phyloP scores from a whole-genome alignment of 2,329 filamentous ascomycete species.

The Colletotrichum abscissum region DNA sequence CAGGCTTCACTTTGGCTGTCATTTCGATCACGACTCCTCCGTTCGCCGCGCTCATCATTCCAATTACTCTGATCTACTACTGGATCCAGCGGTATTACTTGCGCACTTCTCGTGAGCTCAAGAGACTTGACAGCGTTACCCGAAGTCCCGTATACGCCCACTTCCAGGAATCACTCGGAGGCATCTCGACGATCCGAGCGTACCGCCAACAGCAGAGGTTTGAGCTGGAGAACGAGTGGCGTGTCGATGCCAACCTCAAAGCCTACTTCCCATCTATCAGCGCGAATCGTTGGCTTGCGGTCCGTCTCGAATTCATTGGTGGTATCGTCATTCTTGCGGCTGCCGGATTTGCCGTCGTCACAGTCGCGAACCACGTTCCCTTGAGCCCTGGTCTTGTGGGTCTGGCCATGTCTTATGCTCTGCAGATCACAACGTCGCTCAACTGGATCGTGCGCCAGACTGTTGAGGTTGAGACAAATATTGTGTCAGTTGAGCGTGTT shows the following conservation, averaged over 20 bases:
- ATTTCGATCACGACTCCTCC: constrained; percentile 85
- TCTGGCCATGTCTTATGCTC: constrained; percentile 94
- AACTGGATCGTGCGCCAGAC: constrained; percentile 99
- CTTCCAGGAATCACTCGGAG: constrained; percentile 96
- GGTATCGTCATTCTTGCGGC: constrained; percentile 91
- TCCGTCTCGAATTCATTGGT: constrained; percentile 94
- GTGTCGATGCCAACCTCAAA: constrained; percentile 91
- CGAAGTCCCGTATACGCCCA: constrained; percentile 97
- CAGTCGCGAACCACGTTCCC: constrained; percentile 75
- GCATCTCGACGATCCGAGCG: constrained; percentile 93
- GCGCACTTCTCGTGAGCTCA: constrained; percentile 93
- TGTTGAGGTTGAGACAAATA: constrained; percentile 99
- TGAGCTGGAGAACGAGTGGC: constrained; percentile 94
- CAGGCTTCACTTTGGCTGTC: constrained; percentile 85
- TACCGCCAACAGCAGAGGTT: constrained; percentile 92
- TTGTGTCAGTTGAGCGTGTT: constrained; percentile 97
- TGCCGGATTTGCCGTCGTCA: constrained; percentile 83
- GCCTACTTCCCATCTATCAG: constrained; percentile 97
- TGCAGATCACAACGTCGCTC: constrained; percentile 95
- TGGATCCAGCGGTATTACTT: constrained; percentile 98
- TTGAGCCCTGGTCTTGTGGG: constrained; percentile 84
- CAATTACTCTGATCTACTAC: constrained; percentile 83
- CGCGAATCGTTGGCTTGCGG: constrained; percentile 92
- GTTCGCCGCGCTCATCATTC: constrained; percentile 84
- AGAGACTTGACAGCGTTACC: constrained; percentile 94